Conservation (phyloP, 2,329 filamentous ascomycete genomes). For the Pseudocercospora eumusae region DNA sequence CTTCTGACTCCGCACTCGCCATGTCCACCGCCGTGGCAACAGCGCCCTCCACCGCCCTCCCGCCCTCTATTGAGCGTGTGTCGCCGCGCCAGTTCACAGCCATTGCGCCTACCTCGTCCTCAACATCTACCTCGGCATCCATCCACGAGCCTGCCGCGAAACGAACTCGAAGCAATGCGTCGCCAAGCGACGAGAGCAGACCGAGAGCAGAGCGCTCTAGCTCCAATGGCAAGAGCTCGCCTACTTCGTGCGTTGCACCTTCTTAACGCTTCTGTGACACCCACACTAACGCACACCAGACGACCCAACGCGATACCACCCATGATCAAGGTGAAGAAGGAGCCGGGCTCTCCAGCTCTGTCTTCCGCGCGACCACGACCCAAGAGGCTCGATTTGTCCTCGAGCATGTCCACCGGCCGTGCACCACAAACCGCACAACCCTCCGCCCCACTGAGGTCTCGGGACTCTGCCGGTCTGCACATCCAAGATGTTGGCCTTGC, state of each 20-base stretch:
- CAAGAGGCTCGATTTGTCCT: slow-evolving; percentile 73
- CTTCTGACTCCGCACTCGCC: too few relatives aligned
- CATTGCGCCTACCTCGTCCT: slow-evolving; percentile 41
- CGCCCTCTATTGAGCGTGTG: slow-evolving; percentile 40
- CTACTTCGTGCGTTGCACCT: slow-evolving; percentile 47
- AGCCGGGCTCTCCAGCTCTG: slow-evolving; percentile 82
- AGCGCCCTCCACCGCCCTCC: slow-evolving; percentile 43
- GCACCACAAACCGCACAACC: slow-evolving; percentile 56
- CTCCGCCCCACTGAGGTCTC: slow-evolving; percentile 69
- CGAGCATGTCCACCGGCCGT: slow-evolving; percentile 47
- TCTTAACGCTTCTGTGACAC: slow-evolving; percentile 28
- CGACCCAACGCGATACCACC: slow-evolving; percentile 60
- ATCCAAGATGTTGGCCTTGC: slow-evolving; percentile 93
- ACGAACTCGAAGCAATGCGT: slow-evolving; percentile 40
- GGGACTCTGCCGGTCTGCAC: slow-evolving; percentile 69
- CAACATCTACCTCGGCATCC: slow-evolving; percentile 37
- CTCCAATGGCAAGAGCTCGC: slow-evolving; percentile 56
- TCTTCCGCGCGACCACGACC: slow-evolving; percentile 72
- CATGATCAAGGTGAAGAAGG: slow-evolving; percentile 94
- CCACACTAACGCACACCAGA: slow-evolving; percentile 41
- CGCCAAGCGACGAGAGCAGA: slow-evolving; percentile 32
- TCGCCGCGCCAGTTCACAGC: slow-evolving; percentile 48
- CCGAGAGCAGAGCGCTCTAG: slow-evolving; percentile 34
- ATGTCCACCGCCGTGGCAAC: slow-evolving; percentile 52
- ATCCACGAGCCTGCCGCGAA: slow-evolving; percentile 35